Evolutionary conservation across 352 stramenopile genomes (phyloP).

Genomic region (Pythium scleroteichum): DNA sequence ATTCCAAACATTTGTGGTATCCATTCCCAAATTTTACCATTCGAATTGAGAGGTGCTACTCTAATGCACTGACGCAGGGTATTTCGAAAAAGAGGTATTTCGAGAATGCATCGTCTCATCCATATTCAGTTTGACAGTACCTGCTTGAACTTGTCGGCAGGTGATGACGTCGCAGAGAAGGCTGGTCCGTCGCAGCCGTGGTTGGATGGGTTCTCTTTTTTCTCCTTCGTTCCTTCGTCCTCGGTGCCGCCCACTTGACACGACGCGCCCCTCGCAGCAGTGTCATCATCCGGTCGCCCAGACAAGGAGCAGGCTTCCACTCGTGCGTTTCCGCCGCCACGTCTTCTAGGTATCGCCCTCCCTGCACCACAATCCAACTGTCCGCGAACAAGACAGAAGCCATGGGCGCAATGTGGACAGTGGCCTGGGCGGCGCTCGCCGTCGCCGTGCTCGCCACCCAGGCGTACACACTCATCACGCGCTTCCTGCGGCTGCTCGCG

Average conservation of each 20-base stretch:
- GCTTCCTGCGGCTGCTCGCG: conserved; percentile 63
- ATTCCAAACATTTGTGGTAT: too few species aligned
- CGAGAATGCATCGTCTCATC: background rate
- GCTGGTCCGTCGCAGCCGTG: background rate
- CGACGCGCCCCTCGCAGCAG: background rate
- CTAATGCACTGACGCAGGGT: too few species aligned
- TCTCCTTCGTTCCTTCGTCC: background rate
- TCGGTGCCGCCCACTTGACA: conserved; percentile 7
- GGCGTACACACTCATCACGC: conserved; percentile 57
- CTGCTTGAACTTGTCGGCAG: background rate
- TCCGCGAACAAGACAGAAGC: background rate
- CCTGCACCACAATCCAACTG: background rate
- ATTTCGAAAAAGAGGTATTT: background rate
- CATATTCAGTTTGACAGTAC: background rate
- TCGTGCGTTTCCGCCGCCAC: background rate
- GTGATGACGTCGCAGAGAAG: conserved; percentile 2
- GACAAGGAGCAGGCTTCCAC: background rate
- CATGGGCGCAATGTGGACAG: background rate
- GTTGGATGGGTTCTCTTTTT: conserved; percentile 22
- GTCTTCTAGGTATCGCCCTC: background rate
- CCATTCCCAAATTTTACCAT: too few species aligned
- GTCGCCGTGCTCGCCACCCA: conserved; percentile 54
- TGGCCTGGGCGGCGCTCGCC: conserved; percentile 47
- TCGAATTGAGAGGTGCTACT: too few species aligned
- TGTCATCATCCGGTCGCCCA: conserved; percentile 7